Evolutionary conservation across 2,329 filamentous ascomycete genomes (phyloP).

Genomic region (Nigrospora sphaerica): DNA sequence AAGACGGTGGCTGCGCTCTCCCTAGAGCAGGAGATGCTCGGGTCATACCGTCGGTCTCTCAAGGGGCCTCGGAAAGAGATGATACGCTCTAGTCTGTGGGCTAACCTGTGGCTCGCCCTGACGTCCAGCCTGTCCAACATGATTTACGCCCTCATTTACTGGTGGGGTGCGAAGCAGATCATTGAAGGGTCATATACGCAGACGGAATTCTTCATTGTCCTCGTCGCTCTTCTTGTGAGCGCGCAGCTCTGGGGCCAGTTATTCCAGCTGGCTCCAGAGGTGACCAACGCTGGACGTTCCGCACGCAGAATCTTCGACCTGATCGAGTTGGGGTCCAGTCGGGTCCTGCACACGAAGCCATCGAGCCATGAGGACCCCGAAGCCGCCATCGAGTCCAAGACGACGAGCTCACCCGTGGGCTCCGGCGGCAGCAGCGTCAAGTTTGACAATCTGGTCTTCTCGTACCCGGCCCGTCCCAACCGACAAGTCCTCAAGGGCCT

Average conservation of each 20-base stretch:
- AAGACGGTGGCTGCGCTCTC: constrained; percentile 54
- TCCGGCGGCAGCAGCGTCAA: constrained; percentile 31
- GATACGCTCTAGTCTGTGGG: constrained; percentile 38
- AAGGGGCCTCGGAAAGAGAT: constrained; percentile 46
- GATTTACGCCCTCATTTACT: constrained; percentile 70
- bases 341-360: constrained; percentile 8
- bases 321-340: constrained; percentile 34
- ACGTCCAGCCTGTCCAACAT: constrained; percentile 56
- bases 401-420: constrained; percentile 5
- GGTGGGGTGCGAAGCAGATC: constrained; percentile 71
- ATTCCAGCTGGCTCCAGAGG: constrained; percentile 67
- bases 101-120: constrained; percentile 54
- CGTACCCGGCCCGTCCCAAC: constrained; percentile 53
- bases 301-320: constrained; percentile 49
- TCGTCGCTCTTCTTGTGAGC: constrained; percentile 64
- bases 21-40: constrained; percentile 42
- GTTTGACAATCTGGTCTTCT: constrained; percentile 49
- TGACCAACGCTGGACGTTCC: constrained; percentile 59
- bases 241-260: constrained; percentile 69
- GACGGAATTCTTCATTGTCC: constrained; percentile 68
- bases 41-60: constrained; percentile 45
- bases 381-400: constrained; percentile 16
- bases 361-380: constrained; percentile 14
- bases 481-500: constrained; percentile 37
- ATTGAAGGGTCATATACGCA: constrained; percentile 55